Evolutionary conservation across 805 yeast genomes (phyloP).

Genomic region (Danielia oregonensis): DNA sequence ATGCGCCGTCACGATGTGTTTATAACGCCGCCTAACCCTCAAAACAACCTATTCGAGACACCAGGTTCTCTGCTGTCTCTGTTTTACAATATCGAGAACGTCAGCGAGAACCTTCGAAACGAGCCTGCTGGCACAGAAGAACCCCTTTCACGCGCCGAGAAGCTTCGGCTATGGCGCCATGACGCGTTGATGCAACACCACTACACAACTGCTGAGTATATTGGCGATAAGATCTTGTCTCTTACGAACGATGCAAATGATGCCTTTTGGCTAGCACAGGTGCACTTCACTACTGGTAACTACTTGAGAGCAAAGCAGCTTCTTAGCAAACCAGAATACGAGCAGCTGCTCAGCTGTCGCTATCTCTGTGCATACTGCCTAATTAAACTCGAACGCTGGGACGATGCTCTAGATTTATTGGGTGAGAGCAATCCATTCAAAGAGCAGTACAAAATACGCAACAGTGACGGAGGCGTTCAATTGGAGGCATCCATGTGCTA

Average conservation of each 20-base stretch:
- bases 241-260: conserved; percentile 86
- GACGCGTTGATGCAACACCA: conserved; percentile 93
- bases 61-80: conserved; percentile 39
- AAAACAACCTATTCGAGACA: conserved; percentile 39
- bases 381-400: conserved; percentile 71
- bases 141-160: conserved; percentile 76
- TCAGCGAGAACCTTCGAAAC: conserved; percentile 10
- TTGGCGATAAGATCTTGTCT: conserved; percentile 86
- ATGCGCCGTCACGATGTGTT: conserved; percentile 38
- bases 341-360: conserved; percentile 67
- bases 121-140: conserved; percentile 15
- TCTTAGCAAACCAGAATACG: conserved; percentile 52
- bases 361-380: conserved; percentile 76
- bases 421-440: conserved; percentile 80
- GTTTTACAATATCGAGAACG: conserved; percentile 31
- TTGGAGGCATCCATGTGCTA: conserved; percentile 85
- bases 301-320: conserved; percentile 76
- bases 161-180: conserved; percentile 85
- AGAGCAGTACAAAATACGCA: conserved; percentile 40
- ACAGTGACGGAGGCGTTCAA: conserved; percentile 79
- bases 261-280: conserved; percentile 96
- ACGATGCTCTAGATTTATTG: conserved; percentile 81
- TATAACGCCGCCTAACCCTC: conserved; percentile 48
- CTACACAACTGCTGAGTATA: conserved; percentile 80
- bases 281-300: conserved; percentile 70